These are phyloP conservation scores for Pseudofabraea citricarpa DNA, from an alignment of 2,329 filamentous ascomycete genomes.

Conservation along the genomic window DNA sequence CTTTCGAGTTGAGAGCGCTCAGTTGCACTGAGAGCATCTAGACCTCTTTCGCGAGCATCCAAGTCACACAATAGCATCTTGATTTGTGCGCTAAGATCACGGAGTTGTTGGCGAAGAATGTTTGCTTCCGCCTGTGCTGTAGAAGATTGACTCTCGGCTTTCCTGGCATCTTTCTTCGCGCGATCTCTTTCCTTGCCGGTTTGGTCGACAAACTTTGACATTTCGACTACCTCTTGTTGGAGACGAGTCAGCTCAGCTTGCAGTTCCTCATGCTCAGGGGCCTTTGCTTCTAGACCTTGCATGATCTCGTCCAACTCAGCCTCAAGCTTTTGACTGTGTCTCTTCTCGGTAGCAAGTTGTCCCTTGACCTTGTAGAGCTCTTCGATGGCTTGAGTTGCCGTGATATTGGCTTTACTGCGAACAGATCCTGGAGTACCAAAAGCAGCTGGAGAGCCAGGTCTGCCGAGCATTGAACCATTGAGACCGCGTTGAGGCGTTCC, in stretches of 20 bases:
- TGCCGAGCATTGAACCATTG: conserved; percentile 49
- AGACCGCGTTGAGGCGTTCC: conserved; percentile 49
- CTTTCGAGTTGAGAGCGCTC: conserved; percentile 74
- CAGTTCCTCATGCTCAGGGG: conserved; percentile 83
- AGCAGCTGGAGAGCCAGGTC: conserved; percentile 47
- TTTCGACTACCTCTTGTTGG: conserved; percentile 74
- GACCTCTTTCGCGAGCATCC: conserved; percentile 74
- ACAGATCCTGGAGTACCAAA: conserved; percentile 57
- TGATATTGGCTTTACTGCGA: conserved; percentile 49
- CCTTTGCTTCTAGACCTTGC: conserved; percentile 75
- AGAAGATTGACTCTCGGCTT: conserved; percentile 68
- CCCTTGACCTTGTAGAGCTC: conserved; percentile 65
- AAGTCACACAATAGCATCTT: conserved; percentile 87
- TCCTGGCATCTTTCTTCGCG: conserved; percentile 73
- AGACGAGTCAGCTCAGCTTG: conserved; percentile 76
- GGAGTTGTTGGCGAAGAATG: conserved; percentile 79
- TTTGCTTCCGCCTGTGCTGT: conserved; percentile 63
- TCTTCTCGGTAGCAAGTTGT: conserved; percentile 68
- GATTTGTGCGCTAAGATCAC: conserved; percentile 84
- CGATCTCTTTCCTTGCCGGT: conserved; percentile 75
- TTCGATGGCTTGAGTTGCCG: conserved; percentile 58
- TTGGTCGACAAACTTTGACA: conserved; percentile 79
- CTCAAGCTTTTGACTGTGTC: conserved; percentile 68
- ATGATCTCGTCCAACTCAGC: conserved; percentile 82
- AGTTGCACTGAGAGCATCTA: conserved; percentile 64